Percentiles rank a stretch among this genome's conserved stretches.
Evolutionary conservation across 2,329 filamentous ascomycete genomes (phyloP).

Genomic region (Neopestalotiopsis sp.): DNA sequence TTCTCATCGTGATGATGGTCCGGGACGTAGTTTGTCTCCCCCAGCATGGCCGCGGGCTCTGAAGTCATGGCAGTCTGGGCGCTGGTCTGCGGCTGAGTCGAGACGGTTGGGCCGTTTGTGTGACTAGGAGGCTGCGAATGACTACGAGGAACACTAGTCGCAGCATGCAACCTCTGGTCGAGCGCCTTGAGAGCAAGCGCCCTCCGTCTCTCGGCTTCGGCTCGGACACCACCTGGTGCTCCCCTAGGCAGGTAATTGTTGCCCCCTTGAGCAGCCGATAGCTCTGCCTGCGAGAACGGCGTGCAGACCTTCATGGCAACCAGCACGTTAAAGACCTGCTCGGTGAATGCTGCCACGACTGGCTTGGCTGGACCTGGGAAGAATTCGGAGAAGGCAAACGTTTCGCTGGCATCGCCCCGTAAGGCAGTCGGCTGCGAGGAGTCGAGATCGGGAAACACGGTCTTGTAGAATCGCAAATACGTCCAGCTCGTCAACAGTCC

Average conservation of each 20-base stretch:
- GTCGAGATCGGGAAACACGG: constrained; percentile 71
- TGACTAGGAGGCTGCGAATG: constrained; percentile 46
- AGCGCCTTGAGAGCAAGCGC: constrained; percentile 89
- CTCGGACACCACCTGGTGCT: constrained; percentile 73
- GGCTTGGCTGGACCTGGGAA: constrained; percentile 87
- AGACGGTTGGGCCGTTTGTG: constrained; percentile 59
- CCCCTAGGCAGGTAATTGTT: constrained; percentile 61
- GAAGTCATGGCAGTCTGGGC: constrained; percentile 64
- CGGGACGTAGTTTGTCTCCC: constrained; percentile 73
- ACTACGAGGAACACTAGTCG: constrained; percentile 53
- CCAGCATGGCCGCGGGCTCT: constrained; percentile 61
- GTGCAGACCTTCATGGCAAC: constrained; percentile 79
- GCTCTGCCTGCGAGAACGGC: constrained; percentile 83
- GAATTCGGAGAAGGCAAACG: constrained; percentile 94
- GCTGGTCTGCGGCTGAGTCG: constrained; percentile 59
- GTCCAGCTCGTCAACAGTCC: constrained; percentile 91
- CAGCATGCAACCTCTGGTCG: constrained; percentile 90
- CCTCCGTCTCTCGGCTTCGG: constrained; percentile 88
- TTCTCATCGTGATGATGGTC: constrained; percentile 57
- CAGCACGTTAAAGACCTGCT: constrained; percentile 75
- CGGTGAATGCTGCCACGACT: constrained; percentile 73
- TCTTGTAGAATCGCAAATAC: constrained; percentile 94
- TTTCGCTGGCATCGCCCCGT: constrained; percentile 92
- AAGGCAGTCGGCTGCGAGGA: constrained; percentile 65
- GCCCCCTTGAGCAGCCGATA: constrained; percentile 72